Base-by-base conservation (phyloP, 176 grass and related monocot species). In the Musa beccarii region DNA sequence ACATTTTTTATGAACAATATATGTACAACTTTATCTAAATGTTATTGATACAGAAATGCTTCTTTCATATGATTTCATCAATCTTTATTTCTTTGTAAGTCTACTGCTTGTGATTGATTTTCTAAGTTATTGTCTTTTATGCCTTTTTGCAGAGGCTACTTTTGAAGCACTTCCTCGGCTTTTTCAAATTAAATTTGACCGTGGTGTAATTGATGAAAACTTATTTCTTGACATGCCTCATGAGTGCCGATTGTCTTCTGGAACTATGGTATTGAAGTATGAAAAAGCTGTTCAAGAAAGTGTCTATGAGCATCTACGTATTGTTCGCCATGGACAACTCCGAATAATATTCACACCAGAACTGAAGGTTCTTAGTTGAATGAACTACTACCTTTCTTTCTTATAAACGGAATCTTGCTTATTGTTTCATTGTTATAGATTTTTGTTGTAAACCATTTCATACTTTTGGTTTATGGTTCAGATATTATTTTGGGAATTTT, bases 401-500 rank as follows among this genome's bases (percentile, higher is more conserved):
- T 75, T 75, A 50, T 49, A 22, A 4, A 71, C 70, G 43, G 79
- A 59, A 28, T 12, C 77, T 84, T 19, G 10, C 21, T 2, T 49
- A 51, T 49, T 19, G 10, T 34, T 79, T 49, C 70, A 16, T 49
- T 81, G 75, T 75, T 51, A 10, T 11, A 51, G 51, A 8, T 59
- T 57, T 53, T 77, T 71, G 22, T 65, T 16, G 54, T 79, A 2
- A 53, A 76, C 74, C 21, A 65, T n/a, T 54, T 68, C 82, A 66
- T 80, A 54, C 73, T 64, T 34, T 25, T 43, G 1, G 17, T 17
- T 13, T 80, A 23, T 59, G 68, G 12, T 74, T 66, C 76, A 99
- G 96, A 95, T 99, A 78, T 68, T 99, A 78, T 99, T 81, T 23
- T 99, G 96, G 96, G 91, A 99, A 70, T 99, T 99, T 73, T 99